phyloP scores from a whole-genome alignment of 345 rosid genomes.

The Citropsis articulata region DNA sequence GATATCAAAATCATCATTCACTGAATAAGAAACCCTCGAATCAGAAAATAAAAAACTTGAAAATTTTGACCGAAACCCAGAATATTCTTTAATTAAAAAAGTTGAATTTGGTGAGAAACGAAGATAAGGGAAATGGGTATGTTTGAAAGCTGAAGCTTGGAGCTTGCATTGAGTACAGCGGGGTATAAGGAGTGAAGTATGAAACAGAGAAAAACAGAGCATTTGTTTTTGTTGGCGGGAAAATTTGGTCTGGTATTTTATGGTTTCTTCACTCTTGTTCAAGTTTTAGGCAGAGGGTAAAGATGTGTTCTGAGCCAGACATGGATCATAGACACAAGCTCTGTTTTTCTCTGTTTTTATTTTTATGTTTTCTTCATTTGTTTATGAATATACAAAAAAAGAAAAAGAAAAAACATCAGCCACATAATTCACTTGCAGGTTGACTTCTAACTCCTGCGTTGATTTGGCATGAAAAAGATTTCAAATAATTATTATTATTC shows the following conservation, averaged over 20 bases:
- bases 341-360: too few species aligned
- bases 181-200: slow-evolving; percentile 11
- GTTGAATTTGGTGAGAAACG: slow-evolving; percentile 15
- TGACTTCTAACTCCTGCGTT: not conserved
- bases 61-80: slow-evolving; percentile 17
- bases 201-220: slow-evolving; percentile 28
- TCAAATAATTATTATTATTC: too few species aligned
- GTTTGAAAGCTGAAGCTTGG: not conserved
- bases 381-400: not conserved
- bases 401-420: not conserved
- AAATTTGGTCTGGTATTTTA: not conserved
- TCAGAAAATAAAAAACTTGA: slow-evolving; percentile 10
- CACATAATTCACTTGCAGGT: not conserved
- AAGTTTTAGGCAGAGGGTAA: not conserved
- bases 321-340: too few species aligned
- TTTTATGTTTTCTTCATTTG: not conserved
- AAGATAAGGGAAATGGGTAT: slow-evolving; percentile 8
- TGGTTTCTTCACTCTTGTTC: not conserved
- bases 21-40: slow-evolving; percentile 25
- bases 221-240: slow-evolving; percentile 29
- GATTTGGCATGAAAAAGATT: not conserved
- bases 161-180: not conserved
- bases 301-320: not conserved
- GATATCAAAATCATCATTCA: slow-evolving; percentile 40
- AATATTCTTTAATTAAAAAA: not conserved